phyloP scores from a whole-genome alignment of 2,329 filamentous ascomycete species.

The Tympanopsis confertula region DNA sequence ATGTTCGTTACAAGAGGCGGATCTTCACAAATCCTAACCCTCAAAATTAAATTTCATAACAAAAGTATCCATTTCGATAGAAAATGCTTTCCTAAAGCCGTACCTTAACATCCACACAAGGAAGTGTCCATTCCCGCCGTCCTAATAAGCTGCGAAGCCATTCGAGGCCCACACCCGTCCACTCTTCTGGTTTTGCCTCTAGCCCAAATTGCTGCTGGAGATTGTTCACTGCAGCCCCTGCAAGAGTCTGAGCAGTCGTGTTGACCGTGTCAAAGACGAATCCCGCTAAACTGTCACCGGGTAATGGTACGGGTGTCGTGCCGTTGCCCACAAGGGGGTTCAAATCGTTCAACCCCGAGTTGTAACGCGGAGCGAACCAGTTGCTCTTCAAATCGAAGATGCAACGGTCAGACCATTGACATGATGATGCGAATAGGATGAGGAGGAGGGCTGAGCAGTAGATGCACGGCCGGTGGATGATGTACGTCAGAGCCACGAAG shows the following conservation, averaged over 20 bases:
- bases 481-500: slow-evolving; percentile 87
- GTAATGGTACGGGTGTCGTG: too few species aligned
- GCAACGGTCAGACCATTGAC: slow-evolving; percentile 78
- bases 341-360: too few species aligned
- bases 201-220: slow-evolving; percentile 9
- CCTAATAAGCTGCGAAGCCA: slow-evolving; percentile 48
- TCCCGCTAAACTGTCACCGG: too few species aligned
- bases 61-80: too few species aligned
- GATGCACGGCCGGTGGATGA: slow-evolving; percentile 89
- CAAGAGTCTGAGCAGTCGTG: slow-evolving; percentile 8
- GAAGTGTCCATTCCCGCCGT: slow-evolving; percentile 49
- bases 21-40: too few species aligned
- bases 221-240: slow-evolving; percentile 37
- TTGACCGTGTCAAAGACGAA: slow-evolving; percentile 10
- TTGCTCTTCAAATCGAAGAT: slow-evolving; percentile 88
- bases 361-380: slow-evolving; percentile 93
- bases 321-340: too few species aligned
- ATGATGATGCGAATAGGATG: slow-evolving; percentile 85
- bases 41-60: too few species aligned
- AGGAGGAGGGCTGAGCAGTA: slow-evolving; percentile 95
- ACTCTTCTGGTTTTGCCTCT: slow-evolving; percentile 17
- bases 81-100: slow-evolving; percentile 35
- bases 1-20: too few species aligned
- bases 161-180: slow-evolving; percentile 38
- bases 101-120: slow-evolving; percentile 55